Base-by-base conservation (phyloP, 2,329 filamentous ascomycete genomes). In the Myriosclerotinia curreyana region DNA sequence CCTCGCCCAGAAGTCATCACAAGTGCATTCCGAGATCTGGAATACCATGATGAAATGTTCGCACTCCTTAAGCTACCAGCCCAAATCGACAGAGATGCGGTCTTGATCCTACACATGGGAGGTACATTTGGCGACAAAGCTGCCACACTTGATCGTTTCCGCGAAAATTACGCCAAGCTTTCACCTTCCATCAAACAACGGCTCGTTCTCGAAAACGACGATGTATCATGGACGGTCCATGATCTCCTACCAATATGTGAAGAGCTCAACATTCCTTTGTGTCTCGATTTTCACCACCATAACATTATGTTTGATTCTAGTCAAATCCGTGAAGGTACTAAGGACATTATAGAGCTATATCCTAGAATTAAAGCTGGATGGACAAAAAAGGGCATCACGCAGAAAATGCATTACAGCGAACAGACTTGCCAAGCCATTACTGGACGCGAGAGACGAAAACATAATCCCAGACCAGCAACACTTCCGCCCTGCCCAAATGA, bases 351-450 rank as follows among this genome's bases (percentile, higher is more conserved):
- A 56, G 76, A 80, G 0, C 78, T 96, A 0, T 95, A 85, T 66
- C 86, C 88, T 0, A 86, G 89, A 5, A 98, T 98, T 71, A 82
- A 84, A 51, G 86, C 87, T 3, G 97, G 92, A 0, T 98, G 94
- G 94, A 84, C 82, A 0, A 82, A 85, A 38, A 98, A 97, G 75
- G 79, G 82, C 1, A 97, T 96, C 68, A 92, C 81, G 2, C 94
- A 95, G 71, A 98, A 98, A 77, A 96, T 97, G 92, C 94, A 98
- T 73, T 97, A 97, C 76, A 96, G 90, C 34, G 94, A 98, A 74
- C 89, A 87, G 0, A 86, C 84, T 11, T 81, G 88, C 0, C 81
- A 85, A n/a, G 91, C 92, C 1, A 83, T 96, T 49, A 96, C 92
- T 0, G 83, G 83, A 0, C 83, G 86, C 0, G 89, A 96, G 69